Conservation (phyloP, 345 rosid genomes). For the Xanthoceras sorbifolium region DNA sequence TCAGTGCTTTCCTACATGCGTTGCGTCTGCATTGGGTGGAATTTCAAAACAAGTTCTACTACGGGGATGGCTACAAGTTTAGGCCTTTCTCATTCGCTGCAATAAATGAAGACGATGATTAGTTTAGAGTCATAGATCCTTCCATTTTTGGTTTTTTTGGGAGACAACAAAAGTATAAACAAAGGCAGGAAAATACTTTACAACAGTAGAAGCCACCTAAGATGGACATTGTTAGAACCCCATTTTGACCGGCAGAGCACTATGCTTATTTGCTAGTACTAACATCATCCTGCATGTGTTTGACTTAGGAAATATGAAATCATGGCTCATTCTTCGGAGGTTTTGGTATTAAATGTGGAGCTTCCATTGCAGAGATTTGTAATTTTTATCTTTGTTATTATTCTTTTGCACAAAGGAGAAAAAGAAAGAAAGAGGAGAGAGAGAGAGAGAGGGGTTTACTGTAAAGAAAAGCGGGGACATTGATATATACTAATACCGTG, state of each 20-base stretch:
- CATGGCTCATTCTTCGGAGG: conserved; percentile 27
- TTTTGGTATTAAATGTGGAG: conserved; percentile 17
- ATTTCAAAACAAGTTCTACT: conserved; percentile 85
- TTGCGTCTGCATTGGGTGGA: conserved; percentile 99
- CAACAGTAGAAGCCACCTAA: conserved; percentile 13
- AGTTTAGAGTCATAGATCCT: conserved; percentile 24
- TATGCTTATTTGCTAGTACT: conserved; percentile 13
- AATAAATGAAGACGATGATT: conserved; percentile 66
- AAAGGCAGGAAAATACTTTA: conserved; percentile 14
- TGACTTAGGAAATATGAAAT: conserved; percentile 28
- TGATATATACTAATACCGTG: conserved; percentile 17
- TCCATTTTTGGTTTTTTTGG: conserved; percentile 10
- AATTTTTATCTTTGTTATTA: conserved; percentile 2
- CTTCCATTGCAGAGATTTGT: conserved; percentile 3
- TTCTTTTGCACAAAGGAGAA: conserved; percentile 12
- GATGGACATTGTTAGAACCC: conserved; percentile 7
- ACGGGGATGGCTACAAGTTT: conserved; percentile 96
- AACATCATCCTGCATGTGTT: conserved; percentile 20
- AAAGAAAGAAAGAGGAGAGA: background rate
- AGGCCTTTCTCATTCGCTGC: conserved; percentile 79
- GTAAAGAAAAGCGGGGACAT: conserved; percentile 37
- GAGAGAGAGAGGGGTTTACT: conserved; percentile 13
- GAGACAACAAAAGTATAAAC: background rate
- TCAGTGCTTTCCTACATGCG: conserved; percentile 94
- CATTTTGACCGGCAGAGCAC: conserved; percentile 21